Conservation (phyloP, 441 rosid species). For the Erodium texanum region DNA sequence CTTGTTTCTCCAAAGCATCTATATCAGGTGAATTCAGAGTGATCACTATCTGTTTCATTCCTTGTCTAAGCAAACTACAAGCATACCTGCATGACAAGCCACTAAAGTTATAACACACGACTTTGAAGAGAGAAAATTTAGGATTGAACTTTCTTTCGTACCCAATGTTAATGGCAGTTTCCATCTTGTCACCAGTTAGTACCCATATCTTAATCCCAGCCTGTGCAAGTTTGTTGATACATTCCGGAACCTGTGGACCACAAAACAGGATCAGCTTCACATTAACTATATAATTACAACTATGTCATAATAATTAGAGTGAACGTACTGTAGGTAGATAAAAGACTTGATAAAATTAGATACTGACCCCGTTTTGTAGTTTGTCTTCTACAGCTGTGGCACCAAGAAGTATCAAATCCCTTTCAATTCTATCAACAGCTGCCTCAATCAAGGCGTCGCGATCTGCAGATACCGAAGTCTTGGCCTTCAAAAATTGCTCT, state of each 20-base stretch:
- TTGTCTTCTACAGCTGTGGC: slow-evolving; percentile 94
- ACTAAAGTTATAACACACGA: neutral
- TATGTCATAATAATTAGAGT: neutral
- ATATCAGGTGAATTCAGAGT: slow-evolving; percentile 64
- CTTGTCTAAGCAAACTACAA: slow-evolving; percentile 92
- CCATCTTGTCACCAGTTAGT: slow-evolving; percentile 98
- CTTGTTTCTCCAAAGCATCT: slow-evolving; percentile 55
- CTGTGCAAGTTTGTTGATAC: slow-evolving; percentile 94
- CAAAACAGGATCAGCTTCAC: slow-evolving; percentile 1
- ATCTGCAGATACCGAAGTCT: slow-evolving; percentile 51
- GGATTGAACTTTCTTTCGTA: slow-evolving; percentile 18
- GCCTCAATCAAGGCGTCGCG: slow-evolving; percentile 64
- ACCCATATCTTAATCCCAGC: slow-evolving; percentile 98
- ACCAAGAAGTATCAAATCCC: slow-evolving; percentile 74
- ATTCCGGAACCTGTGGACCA: slow-evolving; percentile 70
- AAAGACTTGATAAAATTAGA: neutral
- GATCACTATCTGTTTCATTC: slow-evolving; percentile 80
- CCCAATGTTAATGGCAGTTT: slow-evolving; percentile 99
- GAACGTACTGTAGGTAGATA: neutral
- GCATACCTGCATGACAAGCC: slow-evolving; percentile 50
- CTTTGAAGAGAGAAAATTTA: neutral
- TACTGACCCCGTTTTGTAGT: slow-evolving; percentile 81
- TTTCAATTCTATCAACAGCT: slow-evolving; percentile 65
- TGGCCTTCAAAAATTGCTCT: slow-evolving; percentile 54
- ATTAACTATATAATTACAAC: neutral